Evolutionary conservation across 2,329 filamentous ascomycete genomes (phyloP).

Genomic region (Aureobasidium pullulans): DNA sequence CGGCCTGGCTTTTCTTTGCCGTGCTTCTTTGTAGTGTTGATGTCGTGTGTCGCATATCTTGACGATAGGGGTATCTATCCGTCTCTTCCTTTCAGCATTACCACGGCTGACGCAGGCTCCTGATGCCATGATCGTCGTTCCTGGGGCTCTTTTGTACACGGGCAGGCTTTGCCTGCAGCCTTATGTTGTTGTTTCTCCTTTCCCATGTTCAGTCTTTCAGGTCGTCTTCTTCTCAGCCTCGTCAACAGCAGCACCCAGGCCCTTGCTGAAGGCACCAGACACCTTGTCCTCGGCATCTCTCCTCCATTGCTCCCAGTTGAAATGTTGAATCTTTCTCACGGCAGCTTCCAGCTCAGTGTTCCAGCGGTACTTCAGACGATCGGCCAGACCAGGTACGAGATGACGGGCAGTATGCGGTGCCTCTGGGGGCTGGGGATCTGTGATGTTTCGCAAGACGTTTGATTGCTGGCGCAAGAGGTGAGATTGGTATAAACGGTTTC

Average conservation of each 20-base stretch:
- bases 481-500: constrained; percentile 39
- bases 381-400: constrained; percentile 34
- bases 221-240: not conserved
- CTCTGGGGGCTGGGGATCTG: constrained; percentile 35
- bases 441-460: constrained; percentile 35
- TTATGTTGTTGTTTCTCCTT: not conserved
- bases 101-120: not conserved
- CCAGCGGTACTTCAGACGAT: constrained; percentile 45
- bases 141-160: not conserved
- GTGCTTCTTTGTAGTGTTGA: not conserved
- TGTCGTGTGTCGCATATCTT: not conserved
- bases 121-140: not conserved
- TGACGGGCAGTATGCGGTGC: constrained; percentile 33
- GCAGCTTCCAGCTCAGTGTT: constrained; percentile 39
- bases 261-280: not conserved
- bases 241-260: not conserved
- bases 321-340: constrained; percentile 36
- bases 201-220: not conserved
- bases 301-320: constrained; percentile 37
- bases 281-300: constrained; percentile 36
- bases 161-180: not conserved
- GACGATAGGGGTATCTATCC: constrained; percentile 1
- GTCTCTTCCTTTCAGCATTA: not conserved
- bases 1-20: not conserved
- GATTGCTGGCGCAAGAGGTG: constrained; percentile 40